A percentile compares a stretch with the other conserved stretches of the same genome.
phyloP scores from a whole-genome alignment of 169 alveolate species.

The Eimeria maxima region DNA sequence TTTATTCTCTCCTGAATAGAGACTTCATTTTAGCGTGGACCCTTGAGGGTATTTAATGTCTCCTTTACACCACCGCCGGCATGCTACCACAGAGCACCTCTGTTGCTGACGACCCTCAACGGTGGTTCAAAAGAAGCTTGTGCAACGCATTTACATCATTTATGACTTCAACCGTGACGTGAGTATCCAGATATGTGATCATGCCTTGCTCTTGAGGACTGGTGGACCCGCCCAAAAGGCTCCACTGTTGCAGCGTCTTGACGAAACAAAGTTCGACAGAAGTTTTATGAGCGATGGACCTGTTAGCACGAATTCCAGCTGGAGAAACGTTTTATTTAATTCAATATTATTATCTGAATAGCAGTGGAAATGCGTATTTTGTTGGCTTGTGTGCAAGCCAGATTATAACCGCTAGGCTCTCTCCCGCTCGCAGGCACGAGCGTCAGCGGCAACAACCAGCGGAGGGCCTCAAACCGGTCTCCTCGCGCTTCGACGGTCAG shows the following conservation, averaged over 20 bases:
- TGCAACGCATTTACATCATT: neutral
- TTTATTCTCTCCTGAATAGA: neutral
- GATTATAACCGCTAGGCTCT: neutral
- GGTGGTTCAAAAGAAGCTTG: neutral
- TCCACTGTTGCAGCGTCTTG: neutral
- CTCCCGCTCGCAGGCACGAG: neutral
- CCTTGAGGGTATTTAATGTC: neutral
- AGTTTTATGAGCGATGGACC: neutral
- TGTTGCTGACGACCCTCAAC: neutral
- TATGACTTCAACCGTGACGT: neutral
- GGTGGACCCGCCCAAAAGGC: neutral
- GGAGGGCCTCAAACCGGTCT: neutral
- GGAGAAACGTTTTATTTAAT: neutral
- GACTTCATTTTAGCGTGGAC: neutral
- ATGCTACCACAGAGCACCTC: neutral
- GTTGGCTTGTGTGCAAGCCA: neutral
- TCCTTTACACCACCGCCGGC: neutral
- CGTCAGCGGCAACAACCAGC: neutral
- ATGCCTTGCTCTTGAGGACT: neutral
- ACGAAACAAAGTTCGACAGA: neutral
- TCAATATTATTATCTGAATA: neutral
- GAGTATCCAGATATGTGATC: neutral
- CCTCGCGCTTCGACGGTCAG: neutral
- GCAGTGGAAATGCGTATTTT: neutral
- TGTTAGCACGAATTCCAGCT: neutral